Base-by-base conservation (phyloP, 139 green algal species). In the Eudorina sp. region DNA sequence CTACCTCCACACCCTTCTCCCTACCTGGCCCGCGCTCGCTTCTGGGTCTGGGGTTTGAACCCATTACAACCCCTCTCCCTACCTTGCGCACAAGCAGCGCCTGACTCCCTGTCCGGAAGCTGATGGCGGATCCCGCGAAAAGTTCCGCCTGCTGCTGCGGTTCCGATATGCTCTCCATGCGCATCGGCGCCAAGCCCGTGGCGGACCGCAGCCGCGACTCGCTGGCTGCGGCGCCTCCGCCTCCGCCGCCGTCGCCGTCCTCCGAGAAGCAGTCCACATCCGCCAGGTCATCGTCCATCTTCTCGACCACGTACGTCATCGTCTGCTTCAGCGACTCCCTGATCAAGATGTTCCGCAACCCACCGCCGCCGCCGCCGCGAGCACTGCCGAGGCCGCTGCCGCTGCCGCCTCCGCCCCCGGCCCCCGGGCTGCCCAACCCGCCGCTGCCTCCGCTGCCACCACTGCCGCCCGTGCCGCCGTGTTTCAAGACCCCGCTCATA, bases 31-130 rank as follows among this genome's bases (percentile, higher is more conserved):
- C n/a, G n/a, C n/a, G n/a, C n/a, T n/a, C n/a, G n/a, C n/a, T n/a
- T n/a, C n/a, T n/a, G n/a, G n/a, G n/a, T n/a, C n/a, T n/a, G n/a
- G n/a, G n/a, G n/a, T n/a, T n/a, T n/a, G n/a, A n/a, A n/a, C n/a
- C n/a, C n/a, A n/a, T n/a, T n/a, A n/a, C n/a, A n/a, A n/a, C n/a
- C n/a, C n/a, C n/a, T n/a, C n/a, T n/a, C n/a, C n/a, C 16, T 64
- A 64, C 43, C 80, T 76, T 86, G 19, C 51, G 76, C 3, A 43
- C 23, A 19, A 85, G 78, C 78, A 85, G 38, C 53, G 78, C 53
- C 55, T 41, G 34, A 38, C 77, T 84, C 36, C 77, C 77, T 19
- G 51, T 45, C 53, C 77, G 77, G 31, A 68, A 41, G 36, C 53
- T 81, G 0, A 81, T 62, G 41, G 46, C 23, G 25, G 9, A 6